Evolutionary conservation across 805 yeast species (phyloP).

Genomic region (Lachancea fermentati): DNA sequence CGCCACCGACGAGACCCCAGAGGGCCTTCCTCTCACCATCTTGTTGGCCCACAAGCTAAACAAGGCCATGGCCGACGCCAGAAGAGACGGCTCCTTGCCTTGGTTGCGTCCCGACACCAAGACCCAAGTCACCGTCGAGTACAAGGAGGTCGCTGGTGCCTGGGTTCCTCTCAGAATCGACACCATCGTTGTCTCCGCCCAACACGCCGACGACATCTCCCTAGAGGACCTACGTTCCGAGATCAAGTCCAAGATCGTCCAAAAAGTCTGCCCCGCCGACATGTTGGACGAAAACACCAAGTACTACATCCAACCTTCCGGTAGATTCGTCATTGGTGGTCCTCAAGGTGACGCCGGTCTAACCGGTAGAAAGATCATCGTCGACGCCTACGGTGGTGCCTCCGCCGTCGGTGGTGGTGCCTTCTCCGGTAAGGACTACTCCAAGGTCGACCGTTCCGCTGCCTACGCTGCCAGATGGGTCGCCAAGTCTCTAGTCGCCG

Average conservation of each 20-base stretch:
- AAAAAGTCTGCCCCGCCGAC: conserved; percentile 87
- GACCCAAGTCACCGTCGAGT: conserved; percentile 98
- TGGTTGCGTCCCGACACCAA: conserved; percentile 99
- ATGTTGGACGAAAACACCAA: conserved; percentile 90
- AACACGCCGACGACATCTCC: conserved; percentile 93
- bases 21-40: conserved; percentile 91
- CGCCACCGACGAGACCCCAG: conserved; percentile 98
- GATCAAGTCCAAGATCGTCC: conserved; percentile 72
- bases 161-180: conserved; percentile 94
- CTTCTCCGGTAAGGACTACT: conserved; percentile 98
- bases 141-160: conserved; percentile 90
- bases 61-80: conserved; percentile 93
- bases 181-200: conserved; percentile 95
- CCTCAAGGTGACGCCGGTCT: conserved; percentile 99
- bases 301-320: conserved; percentile 99
- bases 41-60: conserved; percentile 92
- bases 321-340: conserved; percentile 99
- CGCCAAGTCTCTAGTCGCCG: conserved; percentile 93
- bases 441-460: conserved; percentile 99
- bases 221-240: conserved; percentile 86
- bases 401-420: conserved; percentile 99
- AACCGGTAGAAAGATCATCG: conserved; percentile 99
- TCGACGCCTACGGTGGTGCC: conserved; percentile 99
- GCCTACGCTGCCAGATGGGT: conserved; percentile 99
- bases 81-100: conserved; percentile 89